These are phyloP conservation scores for Daedaleopsis nitida DNA, from an alignment of 768 basidiomycete genomes.

Conservation along the genomic window DNA sequence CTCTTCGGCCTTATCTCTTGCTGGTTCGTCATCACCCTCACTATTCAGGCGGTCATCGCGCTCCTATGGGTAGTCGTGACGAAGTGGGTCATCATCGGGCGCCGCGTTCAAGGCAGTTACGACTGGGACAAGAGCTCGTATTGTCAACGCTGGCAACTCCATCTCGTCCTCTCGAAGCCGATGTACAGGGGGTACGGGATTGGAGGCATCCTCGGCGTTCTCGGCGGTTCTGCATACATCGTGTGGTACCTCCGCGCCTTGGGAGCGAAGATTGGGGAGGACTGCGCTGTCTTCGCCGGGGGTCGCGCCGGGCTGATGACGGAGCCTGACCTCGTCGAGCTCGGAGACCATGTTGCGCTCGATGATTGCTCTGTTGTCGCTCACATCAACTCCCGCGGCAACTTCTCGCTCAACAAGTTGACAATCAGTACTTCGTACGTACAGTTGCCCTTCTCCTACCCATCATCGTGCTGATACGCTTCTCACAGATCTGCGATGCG, in stretches of 20 bases:
- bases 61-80: conserved; percentile 43
- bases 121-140: conserved; percentile 52
- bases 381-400: conserved; percentile 51
- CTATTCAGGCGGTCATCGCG: conserved; percentile 40
- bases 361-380: conserved; percentile 53
- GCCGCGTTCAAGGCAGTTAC: conserved; percentile 40
- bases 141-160: conserved; percentile 52
- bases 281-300: conserved; percentile 44
- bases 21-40: conserved; percentile 43
- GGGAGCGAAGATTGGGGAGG: conserved; percentile 48
- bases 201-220: conserved; percentile 41
- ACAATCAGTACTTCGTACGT: conserved; percentile 42
- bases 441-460: background rate
- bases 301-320: conserved; percentile 49
- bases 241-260: conserved; percentile 43
- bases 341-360: conserved; percentile 45
- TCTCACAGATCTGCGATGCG: conserved; percentile 43
- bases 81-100: conserved; percentile 48
- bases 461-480: background rate
- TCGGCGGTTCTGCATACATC: conserved; percentile 45
- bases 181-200: conserved; percentile 44
- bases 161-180: conserved; percentile 40
- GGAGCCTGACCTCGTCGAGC: conserved; percentile 49
- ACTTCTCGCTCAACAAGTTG: conserved; percentile 45
- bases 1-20: conserved; percentile 43